Percentiles rank a stretch among this genome's conserved stretches.
These are phyloP conservation scores for Picochlorum costavermella DNA, from an alignment of 139 green algal species.

Conservation along the genomic window DNA sequence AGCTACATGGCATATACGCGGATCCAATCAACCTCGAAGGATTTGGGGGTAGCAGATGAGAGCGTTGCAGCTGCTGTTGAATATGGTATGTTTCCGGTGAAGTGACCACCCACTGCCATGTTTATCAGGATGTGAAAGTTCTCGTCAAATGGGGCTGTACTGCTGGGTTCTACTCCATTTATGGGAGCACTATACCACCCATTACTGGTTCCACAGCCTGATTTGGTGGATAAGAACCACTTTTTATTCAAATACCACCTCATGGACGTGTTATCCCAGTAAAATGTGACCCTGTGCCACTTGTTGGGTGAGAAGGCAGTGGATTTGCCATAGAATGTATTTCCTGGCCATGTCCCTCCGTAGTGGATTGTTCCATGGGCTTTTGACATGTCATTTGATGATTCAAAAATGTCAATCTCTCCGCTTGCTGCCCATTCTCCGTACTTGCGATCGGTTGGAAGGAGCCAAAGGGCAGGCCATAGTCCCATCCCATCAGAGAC, in stretches of 20 bases:
- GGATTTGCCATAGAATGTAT: neutral
- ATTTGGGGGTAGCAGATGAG: conserved; percentile 1
- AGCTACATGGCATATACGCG: conserved; percentile 7
- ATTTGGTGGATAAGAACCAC: neutral
- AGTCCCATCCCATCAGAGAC: neutral
- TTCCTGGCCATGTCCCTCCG: conserved; percentile 12
- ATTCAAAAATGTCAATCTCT: conserved; percentile 24
- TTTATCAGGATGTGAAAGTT: conserved; percentile 21
- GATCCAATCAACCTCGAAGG: conserved; percentile 10
- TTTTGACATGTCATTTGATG: neutral
- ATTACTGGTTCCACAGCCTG: neutral
- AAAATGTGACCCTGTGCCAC: conserved; percentile 10
- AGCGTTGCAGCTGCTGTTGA: neutral
- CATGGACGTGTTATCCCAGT: conserved; percentile 1
- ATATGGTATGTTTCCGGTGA: conserved; percentile 11
- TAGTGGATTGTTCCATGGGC: conserved; percentile 17
- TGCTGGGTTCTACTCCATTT: neutral
- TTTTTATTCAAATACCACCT: conserved; percentile 7
- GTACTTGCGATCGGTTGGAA: conserved; percentile 7
- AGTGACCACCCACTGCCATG: conserved; percentile 20
- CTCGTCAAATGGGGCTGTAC: conserved; percentile 11
- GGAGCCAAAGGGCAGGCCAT: conserved; percentile 27
- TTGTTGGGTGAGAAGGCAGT: neutral
- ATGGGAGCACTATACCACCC: conserved; percentile 4
- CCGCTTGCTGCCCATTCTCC: conserved; percentile 16